These are phyloP conservation scores for Ceratobasidium sp. DNA, from an alignment of 1,284 basidiomycete genomes.

Conservation along the genomic window DNA sequence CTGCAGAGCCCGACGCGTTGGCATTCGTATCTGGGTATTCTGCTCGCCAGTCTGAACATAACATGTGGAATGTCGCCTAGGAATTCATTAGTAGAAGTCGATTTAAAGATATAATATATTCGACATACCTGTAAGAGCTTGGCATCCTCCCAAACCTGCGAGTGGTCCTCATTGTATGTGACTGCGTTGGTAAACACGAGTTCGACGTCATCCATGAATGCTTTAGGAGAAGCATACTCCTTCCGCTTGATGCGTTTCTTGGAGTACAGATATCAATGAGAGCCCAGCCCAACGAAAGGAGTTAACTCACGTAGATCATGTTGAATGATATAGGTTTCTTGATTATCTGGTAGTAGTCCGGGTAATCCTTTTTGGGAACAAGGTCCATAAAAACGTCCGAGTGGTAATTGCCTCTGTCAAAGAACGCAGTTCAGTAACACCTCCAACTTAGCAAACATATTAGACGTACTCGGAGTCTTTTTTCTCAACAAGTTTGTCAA, in stretches of 20 bases:
- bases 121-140: conserved; percentile 69
- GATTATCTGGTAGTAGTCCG: conserved; percentile 89
- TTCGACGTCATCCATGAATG: conserved; percentile 89
- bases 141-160: conserved; percentile 82
- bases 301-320: conserved; percentile 77
- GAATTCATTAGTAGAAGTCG: not conserved
- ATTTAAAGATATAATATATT: not conserved
- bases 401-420: conserved; percentile 71
- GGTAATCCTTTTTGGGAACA: conserved; percentile 82
- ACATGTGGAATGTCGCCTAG: conserved; percentile 23
- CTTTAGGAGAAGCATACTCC: conserved; percentile 73
- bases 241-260: conserved; percentile 84
- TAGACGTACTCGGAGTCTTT: conserved; percentile 71
- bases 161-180: conserved; percentile 82
- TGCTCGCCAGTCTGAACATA: conserved; percentile 41
- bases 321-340: conserved; percentile 86
- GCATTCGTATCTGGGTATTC: conserved; percentile 24
- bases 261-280: not conserved
- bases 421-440: conserved; percentile 54
- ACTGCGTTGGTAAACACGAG: conserved; percentile 93
- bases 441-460: conserved; percentile 14
- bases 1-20: conserved; percentile 7
- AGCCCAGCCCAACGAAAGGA: not conserved
- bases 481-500: conserved; percentile 78
- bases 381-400: conserved; percentile 86